Percentiles rank a stretch among this genome's conserved stretches.
phyloP scores from a whole-genome alignment of 1,139 yeast species.

The Saccharomycopsis hybrid region DNA sequence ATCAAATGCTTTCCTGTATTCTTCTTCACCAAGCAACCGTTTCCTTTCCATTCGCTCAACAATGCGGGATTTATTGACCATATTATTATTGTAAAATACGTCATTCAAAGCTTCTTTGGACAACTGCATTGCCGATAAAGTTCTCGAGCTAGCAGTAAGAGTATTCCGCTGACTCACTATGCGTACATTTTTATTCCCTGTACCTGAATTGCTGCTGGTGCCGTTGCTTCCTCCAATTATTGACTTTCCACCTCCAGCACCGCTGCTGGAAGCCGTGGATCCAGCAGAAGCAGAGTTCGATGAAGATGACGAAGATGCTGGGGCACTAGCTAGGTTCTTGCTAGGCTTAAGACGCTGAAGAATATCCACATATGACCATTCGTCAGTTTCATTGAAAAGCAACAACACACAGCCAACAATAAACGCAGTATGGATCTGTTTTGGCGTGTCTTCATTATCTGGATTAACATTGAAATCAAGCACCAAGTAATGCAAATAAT shows the following conservation, averaged over 20 bases:
- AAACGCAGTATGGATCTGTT: constrained; percentile 11
- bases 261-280: too few species aligned
- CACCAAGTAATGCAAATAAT: constrained; percentile 9
- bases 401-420: constrained; percentile 15
- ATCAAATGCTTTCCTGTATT: neutral
- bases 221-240: neutral
- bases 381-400: constrained; percentile 15
- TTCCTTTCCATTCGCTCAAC: neutral
- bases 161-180: neutral
- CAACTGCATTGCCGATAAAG: too few species aligned
- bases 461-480: constrained; percentile 9
- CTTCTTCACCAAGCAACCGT: neutral
- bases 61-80: neutral
- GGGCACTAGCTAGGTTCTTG: neutral
- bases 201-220: neutral
- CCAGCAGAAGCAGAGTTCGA: too few species aligned
- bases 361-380: constrained; percentile 4
- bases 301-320: neutral
- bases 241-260: too few species aligned
- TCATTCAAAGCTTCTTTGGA: too few species aligned
- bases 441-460: neutral
- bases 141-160: too few species aligned
- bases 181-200: neutral
- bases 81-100: neutral
- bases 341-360: neutral